phyloP scores from a whole-genome alignment of 2,329 filamentous ascomycete genomes.

The Penicillium sclerotigenum region DNA sequence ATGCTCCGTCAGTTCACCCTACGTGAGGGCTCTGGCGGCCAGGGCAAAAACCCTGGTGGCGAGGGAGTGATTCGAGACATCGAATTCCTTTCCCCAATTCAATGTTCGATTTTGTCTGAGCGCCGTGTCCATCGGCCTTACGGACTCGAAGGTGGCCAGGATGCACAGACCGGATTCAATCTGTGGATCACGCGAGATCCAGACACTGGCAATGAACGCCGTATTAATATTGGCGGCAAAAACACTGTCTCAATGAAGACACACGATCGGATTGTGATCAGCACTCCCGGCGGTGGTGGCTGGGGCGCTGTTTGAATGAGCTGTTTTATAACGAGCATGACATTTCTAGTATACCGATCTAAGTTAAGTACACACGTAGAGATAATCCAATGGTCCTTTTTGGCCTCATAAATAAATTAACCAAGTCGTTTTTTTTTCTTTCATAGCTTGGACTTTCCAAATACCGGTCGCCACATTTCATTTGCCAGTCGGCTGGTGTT shows the following conservation, averaged over 20 bases:
- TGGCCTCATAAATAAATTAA: not conserved
- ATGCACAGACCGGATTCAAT: conserved; percentile 76
- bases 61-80: conserved; percentile 79
- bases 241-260: conserved; percentile 59
- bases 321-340: not conserved
- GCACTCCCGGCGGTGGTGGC: conserved; percentile 55
- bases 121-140: conserved; percentile 74
- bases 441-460: conserved; percentile 11
- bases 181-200: conserved; percentile 77
- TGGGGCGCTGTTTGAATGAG: conserved; percentile 24
- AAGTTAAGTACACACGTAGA: not conserved
- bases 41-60: conserved; percentile 66
- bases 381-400: not conserved
- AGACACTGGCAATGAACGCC: conserved; percentile 51
- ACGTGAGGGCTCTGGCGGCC: conserved; percentile 61
- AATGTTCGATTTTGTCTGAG: conserved; percentile 77
- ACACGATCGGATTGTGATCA: conserved; percentile 60
- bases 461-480: conserved; percentile 20
- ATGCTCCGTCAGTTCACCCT: conserved; percentile 70
- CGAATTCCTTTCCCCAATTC: conserved; percentile 76
- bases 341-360: not conserved
- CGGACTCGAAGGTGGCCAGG: conserved; percentile 77
- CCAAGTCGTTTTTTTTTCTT: not conserved
- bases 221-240: conserved; percentile 61
- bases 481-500: conserved; percentile 17